Evolutionary conservation across 495 filamentous ascomycete species (phyloP).

Genomic region (Lophium mytilinum): DNA sequence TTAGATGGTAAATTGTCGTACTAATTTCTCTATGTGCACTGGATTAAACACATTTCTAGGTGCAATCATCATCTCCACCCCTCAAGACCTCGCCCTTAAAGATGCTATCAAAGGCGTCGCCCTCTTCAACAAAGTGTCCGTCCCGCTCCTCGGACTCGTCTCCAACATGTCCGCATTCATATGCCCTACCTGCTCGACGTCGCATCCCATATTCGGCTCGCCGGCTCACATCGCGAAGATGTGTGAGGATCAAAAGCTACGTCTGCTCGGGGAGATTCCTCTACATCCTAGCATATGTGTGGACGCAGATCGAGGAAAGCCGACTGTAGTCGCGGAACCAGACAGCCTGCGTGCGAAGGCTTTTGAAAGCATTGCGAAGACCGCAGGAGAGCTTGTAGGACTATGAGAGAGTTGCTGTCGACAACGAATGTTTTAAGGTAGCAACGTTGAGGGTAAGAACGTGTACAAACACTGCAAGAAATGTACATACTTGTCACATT

Average conservation of each 20-base stretch:
- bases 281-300: slow-evolving; percentile 79
- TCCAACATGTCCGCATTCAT: slow-evolving; percentile 89
- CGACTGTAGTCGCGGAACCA: slow-evolving; percentile 82
- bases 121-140: slow-evolving; percentile 78
- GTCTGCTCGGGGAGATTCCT: slow-evolving; percentile 81
- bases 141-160: slow-evolving; percentile 81
- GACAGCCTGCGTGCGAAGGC: slow-evolving; percentile 59
- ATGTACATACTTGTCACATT: no score
- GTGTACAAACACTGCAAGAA: no score
- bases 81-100: slow-evolving; percentile 80
- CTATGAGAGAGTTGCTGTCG: neutral
- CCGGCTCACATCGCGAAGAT: slow-evolving; percentile 41
- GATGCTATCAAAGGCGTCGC: slow-evolving; percentile 85
- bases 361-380: slow-evolving; percentile 41
- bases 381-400: slow-evolving; percentile 8
- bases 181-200: slow-evolving; percentile 66
- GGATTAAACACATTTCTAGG: slow-evolving; percentile 35
- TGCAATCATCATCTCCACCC: slow-evolving; percentile 85
- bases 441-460: no score
- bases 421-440: no score
- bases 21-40: neutral
- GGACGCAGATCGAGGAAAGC: slow-evolving; percentile 81
- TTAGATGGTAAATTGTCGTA: slow-evolving; percentile 53
- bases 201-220: slow-evolving; percentile 73
- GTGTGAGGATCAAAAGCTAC: slow-evolving; percentile 58